phyloP scores from a whole-genome alignment of 1,284 basidiomycete species.

The Trichosporon asahii region DNA sequence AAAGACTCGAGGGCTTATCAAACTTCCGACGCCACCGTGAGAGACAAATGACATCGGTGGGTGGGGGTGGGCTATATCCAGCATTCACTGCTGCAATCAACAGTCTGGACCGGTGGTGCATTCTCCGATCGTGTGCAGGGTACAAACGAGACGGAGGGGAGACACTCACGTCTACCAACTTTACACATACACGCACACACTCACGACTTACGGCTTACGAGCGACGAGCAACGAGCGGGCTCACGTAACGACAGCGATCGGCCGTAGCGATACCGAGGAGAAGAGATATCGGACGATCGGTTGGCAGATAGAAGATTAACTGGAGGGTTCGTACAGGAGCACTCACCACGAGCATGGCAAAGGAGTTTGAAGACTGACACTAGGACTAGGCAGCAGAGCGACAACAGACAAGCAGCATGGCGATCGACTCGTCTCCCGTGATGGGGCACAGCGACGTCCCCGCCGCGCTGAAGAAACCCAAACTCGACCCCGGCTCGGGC shows the following conservation, averaged over 20 bases:
- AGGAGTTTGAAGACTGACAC: no score
- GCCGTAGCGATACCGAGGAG: no score
- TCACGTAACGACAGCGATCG: no score
- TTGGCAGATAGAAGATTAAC: no score
- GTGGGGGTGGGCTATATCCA: neutral
- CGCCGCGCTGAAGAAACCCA: neutral
- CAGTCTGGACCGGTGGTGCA: neutral
- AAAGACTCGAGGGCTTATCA: neutral
- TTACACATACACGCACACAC: neutral
- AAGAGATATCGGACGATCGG: no score
- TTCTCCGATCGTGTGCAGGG: no score
- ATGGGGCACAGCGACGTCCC: neutral
- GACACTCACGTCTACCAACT: neutral
- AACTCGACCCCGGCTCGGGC: conserved; percentile 36
- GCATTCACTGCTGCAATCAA: no score
- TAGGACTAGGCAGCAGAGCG: no score
- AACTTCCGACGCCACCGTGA: neutral
- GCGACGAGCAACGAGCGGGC: no score
- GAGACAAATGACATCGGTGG: neutral
- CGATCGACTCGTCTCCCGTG: neutral
- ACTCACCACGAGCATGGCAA: no score
- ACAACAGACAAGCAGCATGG: neutral
- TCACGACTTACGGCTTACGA: neutral
- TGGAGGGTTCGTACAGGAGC: no score
- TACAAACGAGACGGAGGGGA: no score